Conservation (phyloP, 495 filamentous ascomycete genomes). For the Xylaria castorea region DNA sequence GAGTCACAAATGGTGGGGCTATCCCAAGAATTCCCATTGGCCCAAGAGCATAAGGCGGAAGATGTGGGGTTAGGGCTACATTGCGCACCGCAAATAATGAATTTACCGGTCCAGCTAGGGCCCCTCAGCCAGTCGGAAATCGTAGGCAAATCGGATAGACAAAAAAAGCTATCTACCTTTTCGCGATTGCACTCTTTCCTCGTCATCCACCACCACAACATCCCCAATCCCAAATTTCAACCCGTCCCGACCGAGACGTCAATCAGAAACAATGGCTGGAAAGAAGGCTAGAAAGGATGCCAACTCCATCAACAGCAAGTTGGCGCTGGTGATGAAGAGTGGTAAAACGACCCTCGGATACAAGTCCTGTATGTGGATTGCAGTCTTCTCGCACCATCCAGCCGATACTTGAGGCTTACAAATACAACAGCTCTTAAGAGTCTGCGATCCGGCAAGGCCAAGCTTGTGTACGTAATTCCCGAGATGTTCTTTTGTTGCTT, state of each 20-base stretch:
- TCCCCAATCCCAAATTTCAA: slow-evolving; percentile 28
- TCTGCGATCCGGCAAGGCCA: slow-evolving; percentile 84
- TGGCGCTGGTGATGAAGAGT: slow-evolving; percentile 47
- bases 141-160: neutral
- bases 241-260: slow-evolving; percentile 13
- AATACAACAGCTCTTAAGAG: slow-evolving; percentile 77
- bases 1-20: slow-evolving; percentile 40
- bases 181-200: slow-evolving; percentile 32
- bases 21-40: slow-evolving; percentile 33
- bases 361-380: slow-evolving; percentile 63
- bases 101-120: slow-evolving; percentile 27
- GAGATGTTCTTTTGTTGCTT: neutral
- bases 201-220: slow-evolving; percentile 27
- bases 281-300: slow-evolving; percentile 94
- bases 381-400: neutral
- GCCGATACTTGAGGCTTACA: slow-evolving; percentile 11
- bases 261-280: slow-evolving; percentile 28
- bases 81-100: slow-evolving; percentile 32
- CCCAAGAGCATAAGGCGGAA: slow-evolving; percentile 19
- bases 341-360: slow-evolving; percentile 80
- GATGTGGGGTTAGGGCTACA: slow-evolving; percentile 55
- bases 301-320: slow-evolving; percentile 68
- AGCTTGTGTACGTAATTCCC: slow-evolving; percentile 57
- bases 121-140: slow-evolving; percentile 19
- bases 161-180: slow-evolving; percentile 22